Conservation (phyloP, 2,329 filamentous ascomycete species). For the Nothophoma quercina region DNA sequence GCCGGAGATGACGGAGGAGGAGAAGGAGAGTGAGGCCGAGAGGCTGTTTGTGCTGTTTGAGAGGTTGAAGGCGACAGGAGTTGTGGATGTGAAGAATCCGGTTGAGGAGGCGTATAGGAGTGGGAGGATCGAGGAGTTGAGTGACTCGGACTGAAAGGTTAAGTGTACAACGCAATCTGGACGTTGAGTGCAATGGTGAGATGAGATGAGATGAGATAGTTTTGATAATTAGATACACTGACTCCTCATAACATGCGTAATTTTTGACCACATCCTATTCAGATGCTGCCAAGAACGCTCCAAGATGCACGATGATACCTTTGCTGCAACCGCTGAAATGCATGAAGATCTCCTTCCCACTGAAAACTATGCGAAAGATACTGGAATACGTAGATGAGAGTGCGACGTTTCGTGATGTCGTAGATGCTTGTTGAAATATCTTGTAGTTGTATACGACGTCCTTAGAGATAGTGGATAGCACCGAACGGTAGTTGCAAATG, state of each 20-base stretch:
- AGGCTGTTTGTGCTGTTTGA: constrained; percentile 90
- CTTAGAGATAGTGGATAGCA: background rate
- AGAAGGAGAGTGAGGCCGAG: constrained; percentile 92
- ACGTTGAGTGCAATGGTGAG: background rate
- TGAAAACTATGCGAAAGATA: background rate
- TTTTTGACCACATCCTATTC: too few species aligned
- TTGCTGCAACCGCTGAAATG: too few species aligned
- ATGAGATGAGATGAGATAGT: background rate
- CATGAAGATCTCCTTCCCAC: background rate
- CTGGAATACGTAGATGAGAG: too few species aligned
- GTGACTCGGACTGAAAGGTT: constrained; percentile 53
- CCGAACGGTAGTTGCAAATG: background rate
- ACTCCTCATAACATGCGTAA: background rate
- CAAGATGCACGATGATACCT: too few species aligned
- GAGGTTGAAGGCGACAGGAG: constrained; percentile 75
- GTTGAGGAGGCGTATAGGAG: constrained; percentile 73
- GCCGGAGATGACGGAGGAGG: constrained; percentile 84
- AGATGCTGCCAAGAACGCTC: too few species aligned
- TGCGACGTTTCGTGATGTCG: background rate
- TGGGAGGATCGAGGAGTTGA: constrained; percentile 75
- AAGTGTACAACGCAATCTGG: too few species aligned
- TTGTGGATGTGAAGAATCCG: constrained; percentile 81
- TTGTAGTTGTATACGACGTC: background rate
- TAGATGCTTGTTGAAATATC: background rate
- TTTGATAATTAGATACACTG: background rate